Evolutionary conservation across 1,284 basidiomycete genomes (phyloP).

Genomic region (Leccinum colubrinum): DNA sequence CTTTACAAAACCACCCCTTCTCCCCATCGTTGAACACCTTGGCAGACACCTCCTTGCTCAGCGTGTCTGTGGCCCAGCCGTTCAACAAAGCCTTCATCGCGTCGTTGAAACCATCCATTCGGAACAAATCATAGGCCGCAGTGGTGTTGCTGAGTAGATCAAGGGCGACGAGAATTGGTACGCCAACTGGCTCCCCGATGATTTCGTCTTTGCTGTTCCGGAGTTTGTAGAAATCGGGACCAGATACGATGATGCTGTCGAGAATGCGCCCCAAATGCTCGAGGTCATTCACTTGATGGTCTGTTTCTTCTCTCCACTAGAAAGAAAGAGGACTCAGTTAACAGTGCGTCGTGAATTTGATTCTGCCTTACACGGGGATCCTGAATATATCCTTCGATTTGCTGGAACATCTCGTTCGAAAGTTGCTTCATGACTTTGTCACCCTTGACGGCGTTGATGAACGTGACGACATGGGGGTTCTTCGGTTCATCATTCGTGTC

Average conservation of each 20-base stretch:
- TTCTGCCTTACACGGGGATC: too few species aligned
- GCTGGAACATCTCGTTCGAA: slow-evolving; percentile 10
- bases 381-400: too few species aligned
- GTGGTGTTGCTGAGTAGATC: slow-evolving; percentile 26
- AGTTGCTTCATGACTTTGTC: background rate
- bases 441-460: background rate
- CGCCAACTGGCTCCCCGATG: slow-evolving; percentile 19
- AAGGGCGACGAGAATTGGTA: slow-evolving; percentile 21
- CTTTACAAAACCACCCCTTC: background rate
- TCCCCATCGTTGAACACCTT: background rate
- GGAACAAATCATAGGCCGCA: slow-evolving; percentile 23
- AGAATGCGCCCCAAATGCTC: slow-evolving; percentile 8
- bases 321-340: background rate
- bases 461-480: background rate
- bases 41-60: background rate
- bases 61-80: slow-evolving; percentile 9
- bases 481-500: background rate
- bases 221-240: slow-evolving; percentile 10
- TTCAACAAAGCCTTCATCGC: background rate
- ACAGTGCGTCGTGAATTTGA: background rate
- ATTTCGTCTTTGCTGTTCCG: slow-evolving; percentile 1
- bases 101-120: background rate
- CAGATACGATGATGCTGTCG: slow-evolving; percentile 5
- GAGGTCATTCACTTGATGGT: background rate
- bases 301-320: background rate